Conservation (phyloP, 116 monocot genomes). For the Trichopus zeylanicus region DNA sequence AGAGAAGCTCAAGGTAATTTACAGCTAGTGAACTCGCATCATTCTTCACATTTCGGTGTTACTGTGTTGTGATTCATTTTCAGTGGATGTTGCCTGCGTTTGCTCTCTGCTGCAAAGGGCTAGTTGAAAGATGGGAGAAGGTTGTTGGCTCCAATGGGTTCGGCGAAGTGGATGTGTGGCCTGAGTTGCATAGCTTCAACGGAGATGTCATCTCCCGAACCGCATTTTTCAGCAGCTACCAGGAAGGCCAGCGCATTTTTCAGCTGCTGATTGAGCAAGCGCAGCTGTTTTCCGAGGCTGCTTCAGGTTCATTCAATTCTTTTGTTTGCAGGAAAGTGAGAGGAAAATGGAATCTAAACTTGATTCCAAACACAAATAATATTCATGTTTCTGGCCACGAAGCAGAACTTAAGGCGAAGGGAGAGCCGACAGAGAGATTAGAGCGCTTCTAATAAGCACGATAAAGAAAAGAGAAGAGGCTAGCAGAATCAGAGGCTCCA, state of each 20-base stretch:
- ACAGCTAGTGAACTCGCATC: neutral
- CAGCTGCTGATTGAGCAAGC: slow-evolving; percentile 35
- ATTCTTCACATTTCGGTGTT: neutral
- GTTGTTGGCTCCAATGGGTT: slow-evolving; percentile 3
- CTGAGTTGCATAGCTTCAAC: slow-evolving; percentile 38
- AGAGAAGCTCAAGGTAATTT: slow-evolving; percentile 41
- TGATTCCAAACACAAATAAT: too few species aligned
- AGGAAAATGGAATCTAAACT: too few species aligned
- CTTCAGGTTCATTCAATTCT: slow-evolving; percentile 9
- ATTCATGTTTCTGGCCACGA: slow-evolving; percentile 38
- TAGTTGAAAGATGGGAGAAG: slow-evolving; percentile 43
- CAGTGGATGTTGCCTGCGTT: slow-evolving; percentile 54
- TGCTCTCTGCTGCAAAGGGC: slow-evolving; percentile 24
- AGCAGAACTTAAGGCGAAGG: slow-evolving; percentile 26
- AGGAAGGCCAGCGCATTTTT: slow-evolving; percentile 38
- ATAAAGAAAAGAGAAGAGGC: slow-evolving; percentile 26
- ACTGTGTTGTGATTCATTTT: neutral
- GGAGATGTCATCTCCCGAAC: slow-evolving; percentile 52
- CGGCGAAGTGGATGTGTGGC: slow-evolving; percentile 41
- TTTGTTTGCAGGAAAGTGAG: neutral
- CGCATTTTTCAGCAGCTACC: slow-evolving; percentile 44
- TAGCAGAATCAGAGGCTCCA: slow-evolving; percentile 6
- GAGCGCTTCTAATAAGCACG: slow-evolving; percentile 15
- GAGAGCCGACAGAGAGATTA: slow-evolving; percentile 19
- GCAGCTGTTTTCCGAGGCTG: slow-evolving; percentile 10